These are phyloP conservation scores for Allomyces macrogynus DNA, from an alignment of 192 early-diverging fungal genomes.

Conservation along the genomic window DNA sequence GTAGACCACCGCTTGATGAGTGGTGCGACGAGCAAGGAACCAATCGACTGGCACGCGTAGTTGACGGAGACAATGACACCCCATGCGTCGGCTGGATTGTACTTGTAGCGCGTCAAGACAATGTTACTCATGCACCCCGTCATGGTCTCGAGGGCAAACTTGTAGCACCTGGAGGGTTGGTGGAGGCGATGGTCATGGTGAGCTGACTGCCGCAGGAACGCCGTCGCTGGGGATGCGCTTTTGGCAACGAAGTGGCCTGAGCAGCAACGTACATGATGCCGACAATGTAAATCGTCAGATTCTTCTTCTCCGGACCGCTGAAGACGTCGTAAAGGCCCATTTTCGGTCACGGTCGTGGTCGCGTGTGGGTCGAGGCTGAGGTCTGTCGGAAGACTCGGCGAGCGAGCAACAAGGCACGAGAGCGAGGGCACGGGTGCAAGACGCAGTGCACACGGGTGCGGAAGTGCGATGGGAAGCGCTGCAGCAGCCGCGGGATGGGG, in stretches of 20 bases:
- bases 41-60: conserved; percentile 28
- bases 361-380: no score
- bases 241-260: no score
- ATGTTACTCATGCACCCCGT: conserved; percentile 10
- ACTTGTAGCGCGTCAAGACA: conserved; percentile 3
- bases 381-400: no score
- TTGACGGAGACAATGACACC: conserved; percentile 16
- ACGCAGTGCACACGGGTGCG: no score
- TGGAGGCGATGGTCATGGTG: no score
- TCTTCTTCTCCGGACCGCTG: conserved; percentile 10
- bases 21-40: conserved; percentile 25
- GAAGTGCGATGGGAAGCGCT: no score
- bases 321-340: conserved; percentile 1
- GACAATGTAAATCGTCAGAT: conserved; percentile 26
- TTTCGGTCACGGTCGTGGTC: neutral
- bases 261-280: conserved; percentile 21
- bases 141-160: conserved; percentile 27
- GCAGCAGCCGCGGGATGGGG: no score
- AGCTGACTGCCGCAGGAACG: no score
- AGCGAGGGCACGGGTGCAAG: no score
- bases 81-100: conserved; percentile 1
- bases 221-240: no score
- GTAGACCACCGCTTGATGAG: conserved; percentile 23
- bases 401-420: no score
- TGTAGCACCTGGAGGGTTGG: conserved; percentile 11